Conservation (phyloP, 352 stramenopile species). For the Pythium brachiatum region DNA sequence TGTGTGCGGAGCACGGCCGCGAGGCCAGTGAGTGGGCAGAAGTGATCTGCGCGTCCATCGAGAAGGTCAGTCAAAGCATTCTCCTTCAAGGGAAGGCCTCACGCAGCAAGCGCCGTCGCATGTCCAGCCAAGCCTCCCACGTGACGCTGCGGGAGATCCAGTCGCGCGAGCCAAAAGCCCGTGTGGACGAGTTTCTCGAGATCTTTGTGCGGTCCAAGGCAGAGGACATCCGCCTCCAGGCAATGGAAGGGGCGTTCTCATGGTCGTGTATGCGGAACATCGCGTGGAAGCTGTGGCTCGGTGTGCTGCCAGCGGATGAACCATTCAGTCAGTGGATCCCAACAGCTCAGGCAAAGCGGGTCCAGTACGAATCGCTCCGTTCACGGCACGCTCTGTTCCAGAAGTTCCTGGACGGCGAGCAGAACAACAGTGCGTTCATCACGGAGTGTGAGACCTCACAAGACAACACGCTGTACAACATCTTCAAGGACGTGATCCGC, state of each 20-base stretch:
- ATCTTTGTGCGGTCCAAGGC: slow-evolving; percentile 55
- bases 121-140: slow-evolving; percentile 42
- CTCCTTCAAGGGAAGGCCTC: slow-evolving; percentile 19
- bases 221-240: slow-evolving; percentile 50
- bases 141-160: slow-evolving; percentile 62
- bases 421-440: slow-evolving; percentile 48
- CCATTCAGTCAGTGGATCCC: slow-evolving; percentile 49
- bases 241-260: slow-evolving; percentile 56
- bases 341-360: slow-evolving; percentile 34
- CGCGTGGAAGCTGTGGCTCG: slow-evolving; percentile 71
- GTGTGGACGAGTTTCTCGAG: slow-evolving; percentile 72
- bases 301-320: slow-evolving; percentile 42
- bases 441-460: slow-evolving; percentile 43
- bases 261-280: slow-evolving; percentile 76
- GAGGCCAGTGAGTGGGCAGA: slow-evolving; percentile 67
- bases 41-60: slow-evolving; percentile 55
- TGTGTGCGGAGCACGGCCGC: slow-evolving; percentile 56
- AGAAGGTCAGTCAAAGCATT: slow-evolving; percentile 32
- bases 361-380: slow-evolving; percentile 40
- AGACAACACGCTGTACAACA: slow-evolving; percentile 57
- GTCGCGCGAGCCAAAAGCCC: slow-evolving; percentile 41
- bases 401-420: slow-evolving; percentile 25
- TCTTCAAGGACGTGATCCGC: slow-evolving; percentile 70
- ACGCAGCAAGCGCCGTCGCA: slow-evolving; percentile 23
- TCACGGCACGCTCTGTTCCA: slow-evolving; percentile 35